phyloP scores from a whole-genome alignment of 345 rosid species.

The Sisymbrium irio region DNA sequence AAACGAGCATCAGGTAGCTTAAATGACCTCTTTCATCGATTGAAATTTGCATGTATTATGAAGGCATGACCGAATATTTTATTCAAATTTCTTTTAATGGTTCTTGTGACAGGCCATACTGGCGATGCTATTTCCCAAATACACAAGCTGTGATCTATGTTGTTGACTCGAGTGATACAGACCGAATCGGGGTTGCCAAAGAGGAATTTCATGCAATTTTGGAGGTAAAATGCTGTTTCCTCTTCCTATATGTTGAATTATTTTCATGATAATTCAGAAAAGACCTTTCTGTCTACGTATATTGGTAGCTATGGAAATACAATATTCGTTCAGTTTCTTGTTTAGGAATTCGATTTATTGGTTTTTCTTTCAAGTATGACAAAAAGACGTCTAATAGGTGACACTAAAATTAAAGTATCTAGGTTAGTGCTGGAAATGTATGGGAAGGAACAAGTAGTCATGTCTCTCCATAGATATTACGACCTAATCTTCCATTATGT shows the following conservation, averaged over 20 bases:
- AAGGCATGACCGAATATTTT: neutral
- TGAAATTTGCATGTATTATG: neutral
- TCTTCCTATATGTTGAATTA: neutral
- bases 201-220: constrained; percentile 63
- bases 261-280: neutral
- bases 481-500: neutral
- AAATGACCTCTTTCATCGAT: neutral
- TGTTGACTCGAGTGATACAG: constrained; percentile 61
- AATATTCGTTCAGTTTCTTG: neutral
- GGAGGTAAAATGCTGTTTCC: constrained; percentile 41
- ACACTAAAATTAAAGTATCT: neutral
- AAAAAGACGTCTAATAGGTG: neutral
- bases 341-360: neutral
- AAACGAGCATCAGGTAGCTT: constrained; percentile 59
- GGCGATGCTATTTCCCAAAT: constrained; percentile 71
- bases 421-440: neutral
- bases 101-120: constrained; percentile 52
- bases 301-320: neutral
- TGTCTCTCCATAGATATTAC: neutral
- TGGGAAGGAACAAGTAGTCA: neutral
- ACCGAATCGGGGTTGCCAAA: constrained; percentile 50
- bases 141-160: constrained; percentile 50
- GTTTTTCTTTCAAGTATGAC: neutral
- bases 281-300: neutral
- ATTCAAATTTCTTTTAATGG: neutral